Evolutionary conservation across 371 early-diverging fungal genomes (phyloP).

Genomic region (Apophysomyces sp.): DNA sequence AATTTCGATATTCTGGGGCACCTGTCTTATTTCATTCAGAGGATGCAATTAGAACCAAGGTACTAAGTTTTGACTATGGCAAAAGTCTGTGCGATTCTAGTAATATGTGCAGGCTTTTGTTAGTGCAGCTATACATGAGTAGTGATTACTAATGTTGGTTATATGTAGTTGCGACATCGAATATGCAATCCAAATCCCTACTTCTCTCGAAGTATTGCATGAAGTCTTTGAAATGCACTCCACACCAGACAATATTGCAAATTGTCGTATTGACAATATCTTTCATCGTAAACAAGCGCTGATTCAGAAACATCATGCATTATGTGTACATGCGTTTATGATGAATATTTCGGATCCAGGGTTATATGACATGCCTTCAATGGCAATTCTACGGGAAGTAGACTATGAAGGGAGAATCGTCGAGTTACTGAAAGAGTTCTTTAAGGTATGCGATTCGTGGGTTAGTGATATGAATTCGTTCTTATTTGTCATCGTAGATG

Average conservation of each 20-base stretch:
- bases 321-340: conserved; percentile 11
- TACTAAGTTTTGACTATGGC: not conserved
- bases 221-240: not conserved
- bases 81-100: too few species aligned
- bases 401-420: conserved; percentile 3
- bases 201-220: not conserved
- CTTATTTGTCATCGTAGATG: conserved; percentile 33
- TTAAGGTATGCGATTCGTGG: conserved; percentile 24
- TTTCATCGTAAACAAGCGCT: conserved; percentile 17
- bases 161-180: not conserved
- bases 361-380: not conserved
- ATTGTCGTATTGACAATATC: conserved; percentile 22
- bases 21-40: conserved; percentile 38
- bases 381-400: not conserved
- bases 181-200: not conserved
- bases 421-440: conserved; percentile 22
- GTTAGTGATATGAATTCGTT: not conserved
- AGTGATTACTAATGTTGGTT: not conserved
- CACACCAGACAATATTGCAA: not conserved
- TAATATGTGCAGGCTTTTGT: conserved; percentile 4
- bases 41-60: conserved; percentile 3
- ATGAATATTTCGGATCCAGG: conserved; percentile 4
- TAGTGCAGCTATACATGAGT: not conserved
- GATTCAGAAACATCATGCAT: conserved; percentile 20
- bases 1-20: conserved; percentile 32